Base-by-base conservation (phyloP, 2,329 filamentous ascomycete species). In the Cordyceps javanica region DNA sequence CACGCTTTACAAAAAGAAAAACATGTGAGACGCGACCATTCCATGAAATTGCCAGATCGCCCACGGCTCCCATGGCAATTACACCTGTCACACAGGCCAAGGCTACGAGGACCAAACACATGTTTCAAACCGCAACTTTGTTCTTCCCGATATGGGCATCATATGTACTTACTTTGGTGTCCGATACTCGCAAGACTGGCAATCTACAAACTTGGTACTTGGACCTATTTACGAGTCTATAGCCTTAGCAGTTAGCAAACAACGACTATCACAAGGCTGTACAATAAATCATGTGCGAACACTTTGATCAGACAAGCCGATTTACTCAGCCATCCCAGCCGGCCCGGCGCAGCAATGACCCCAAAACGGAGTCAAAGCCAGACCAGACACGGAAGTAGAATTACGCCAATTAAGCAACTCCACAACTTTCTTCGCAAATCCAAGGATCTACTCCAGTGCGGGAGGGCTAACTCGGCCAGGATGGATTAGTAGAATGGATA, bases 401-500 rank as follows among this genome's bases (percentile, higher is more conserved):
- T 85, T n/a, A 84, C 74, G 71, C 72, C 61, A 58, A 67, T 68
- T 70, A 75, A 57, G 53, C 70, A 83, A 88, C 87, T 89, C 83
- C 86, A 90, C 87, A 86, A 89, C 87, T 80, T 70, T 90, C 87
- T 78, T 90, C 73, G 76, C 79, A 57, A 25, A 61, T 61, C 63
- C 53, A 30, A 60, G 42, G 58, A 64, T 60, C 60, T 56, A 62
- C 83, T 90, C 76, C 70, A 82, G 86, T 89, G 83, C 72, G 86
- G 82, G 80, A 90, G 88, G 76, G 82, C 84, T 54, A 81, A 82
- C 85, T 88, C 77, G 86, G 86, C 77, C 70, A 75, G 74, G 73
- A 80, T 77, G 80, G 79, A 71, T 77, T 88, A 80, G 83, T 86
- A 81, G 85, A 88, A 88, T 88, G 85, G 85, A 88, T 88, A 86